Evolutionary conservation across 495 filamentous ascomycete species (phyloP).

Genomic region (Aspergillus campestris): DNA sequence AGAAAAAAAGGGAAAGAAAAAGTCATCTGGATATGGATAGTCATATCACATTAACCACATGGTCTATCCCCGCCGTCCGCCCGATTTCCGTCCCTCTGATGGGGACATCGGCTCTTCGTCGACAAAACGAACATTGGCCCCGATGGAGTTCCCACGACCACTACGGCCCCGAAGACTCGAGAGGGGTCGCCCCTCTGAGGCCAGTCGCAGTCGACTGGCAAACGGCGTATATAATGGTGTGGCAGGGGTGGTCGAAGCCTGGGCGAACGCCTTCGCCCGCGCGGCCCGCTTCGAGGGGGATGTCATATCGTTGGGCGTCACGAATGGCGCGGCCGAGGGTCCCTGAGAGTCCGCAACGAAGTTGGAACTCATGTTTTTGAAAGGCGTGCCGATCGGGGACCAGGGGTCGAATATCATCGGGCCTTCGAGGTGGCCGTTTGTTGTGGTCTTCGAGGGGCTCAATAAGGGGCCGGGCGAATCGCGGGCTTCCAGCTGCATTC

Average conservation of each 20-base stretch:
- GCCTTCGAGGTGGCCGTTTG: too few relatives aligned
- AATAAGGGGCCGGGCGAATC: slow-evolving; percentile 28
- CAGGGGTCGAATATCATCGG: slow-evolving; percentile 28
- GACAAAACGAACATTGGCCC: slow-evolving; percentile 36
- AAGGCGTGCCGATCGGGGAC: slow-evolving; percentile 38
- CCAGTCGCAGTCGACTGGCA: slow-evolving; percentile 35
- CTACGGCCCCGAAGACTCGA: slow-evolving; percentile 23
- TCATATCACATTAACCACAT: slow-evolving; percentile 8
- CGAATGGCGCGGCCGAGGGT: slow-evolving; percentile 33
- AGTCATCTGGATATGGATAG: not conserved
- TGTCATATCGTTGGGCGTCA: slow-evolving; percentile 44
- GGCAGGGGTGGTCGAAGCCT: slow-evolving; percentile 44
- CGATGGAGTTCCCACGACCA: slow-evolving; percentile 28
- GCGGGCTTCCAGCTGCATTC: slow-evolving; percentile 25
- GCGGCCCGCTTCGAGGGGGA: slow-evolving; percentile 52
- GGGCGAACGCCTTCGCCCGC: slow-evolving; percentile 41
- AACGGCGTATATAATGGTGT: slow-evolving; percentile 40
- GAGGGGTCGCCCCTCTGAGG: slow-evolving; percentile 13
- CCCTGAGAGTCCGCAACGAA: slow-evolving; percentile 28
- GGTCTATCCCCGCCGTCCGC: slow-evolving; percentile 25
- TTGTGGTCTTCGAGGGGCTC: slow-evolving; percentile 18
- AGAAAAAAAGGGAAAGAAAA: not conserved
- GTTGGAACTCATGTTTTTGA: slow-evolving; percentile 32
- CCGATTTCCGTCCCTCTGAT: slow-evolving; percentile 30
- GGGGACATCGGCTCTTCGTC: slow-evolving; percentile 40